A percentile compares a stretch with the other conserved stretches of the same genome.
These are phyloP conservation scores for Boletus reticuloceps DNA, from an alignment of 768 basidiomycete genomes.

Conservation along the genomic window DNA sequence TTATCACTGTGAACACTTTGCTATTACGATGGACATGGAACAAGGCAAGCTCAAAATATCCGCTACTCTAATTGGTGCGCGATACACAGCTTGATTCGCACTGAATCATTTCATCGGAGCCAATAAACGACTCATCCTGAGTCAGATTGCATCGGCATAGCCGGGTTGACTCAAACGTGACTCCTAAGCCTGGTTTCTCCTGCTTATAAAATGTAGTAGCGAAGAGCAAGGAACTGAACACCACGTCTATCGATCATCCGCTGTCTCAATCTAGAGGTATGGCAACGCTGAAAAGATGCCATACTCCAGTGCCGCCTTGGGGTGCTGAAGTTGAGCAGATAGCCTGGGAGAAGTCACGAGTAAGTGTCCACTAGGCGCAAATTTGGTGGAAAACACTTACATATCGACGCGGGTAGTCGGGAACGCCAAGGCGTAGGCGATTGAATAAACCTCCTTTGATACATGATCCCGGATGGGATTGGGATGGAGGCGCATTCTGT, in stretches of 20 bases:
- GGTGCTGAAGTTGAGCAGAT: constrained; percentile 1
- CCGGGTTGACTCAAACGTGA: constrained; percentile 8
- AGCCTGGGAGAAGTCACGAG: constrained; percentile 13
- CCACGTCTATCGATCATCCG: background rate
- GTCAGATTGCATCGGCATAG: constrained; percentile 7
- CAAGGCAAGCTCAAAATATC: too few relatives aligned
- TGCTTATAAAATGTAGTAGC: constrained; percentile 13
- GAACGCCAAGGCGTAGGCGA: constrained; percentile 14
- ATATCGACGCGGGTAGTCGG: background rate
- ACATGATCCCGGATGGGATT: constrained; percentile 23
- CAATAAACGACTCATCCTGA: constrained; percentile 11
- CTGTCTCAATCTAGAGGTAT: background rate
- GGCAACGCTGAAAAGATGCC: constrained; percentile 20
- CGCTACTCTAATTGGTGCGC: too few relatives aligned
- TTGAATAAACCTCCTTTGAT: constrained; percentile 9
- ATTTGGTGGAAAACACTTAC: background rate
- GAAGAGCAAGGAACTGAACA: background rate
- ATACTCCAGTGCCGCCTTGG: constrained; percentile 5
- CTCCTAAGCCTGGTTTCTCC: background rate
- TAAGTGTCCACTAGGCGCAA: background rate
- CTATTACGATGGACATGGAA: too few relatives aligned
- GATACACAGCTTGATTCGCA: background rate
- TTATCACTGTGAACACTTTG: too few relatives aligned
- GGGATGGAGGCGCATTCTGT: constrained; percentile 18
- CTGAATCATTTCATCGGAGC: background rate